Evolutionary conservation across 495 filamentous ascomycete species (phyloP), one percentile per base, ranked within the genome.

Genomic region (Pseudomonodictys pantanalensis): DNA sequence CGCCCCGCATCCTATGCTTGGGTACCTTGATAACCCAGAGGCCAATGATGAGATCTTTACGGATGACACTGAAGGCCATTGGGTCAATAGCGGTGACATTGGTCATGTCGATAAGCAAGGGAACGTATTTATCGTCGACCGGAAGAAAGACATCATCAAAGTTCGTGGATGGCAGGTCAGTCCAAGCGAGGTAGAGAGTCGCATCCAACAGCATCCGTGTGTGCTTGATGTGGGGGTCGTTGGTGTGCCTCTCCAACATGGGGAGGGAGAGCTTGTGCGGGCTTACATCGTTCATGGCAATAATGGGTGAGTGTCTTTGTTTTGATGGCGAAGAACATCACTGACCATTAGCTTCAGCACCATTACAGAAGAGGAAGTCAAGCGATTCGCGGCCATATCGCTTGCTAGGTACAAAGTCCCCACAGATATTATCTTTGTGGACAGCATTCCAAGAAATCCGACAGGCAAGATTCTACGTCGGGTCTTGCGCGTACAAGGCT

Each of bases 111-210:
- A 23, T 20, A 12, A 7, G 9, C 9, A 53, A 42, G 41, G 24
- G 6, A 11, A 26, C n/a, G 12, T 22, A 5, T 56, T 28, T 17
- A 48, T 56, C 41, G 52, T 56, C 18, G 52, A 56, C 29, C 38
- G 52, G 8, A 56, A 56, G 41, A 56, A 56, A 42, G 50, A 56
- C 18, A 42, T 56, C n/a, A 56, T 56, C 41, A 56, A 56, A 48
- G 52, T 56, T 23, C 52, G 52, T 30, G 52, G 41, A 18, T 56
- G 52, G 52, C 52, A 56, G 29, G 41, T 56, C 41, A 24, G 25
- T 10, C 52, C 52, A 5, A 25, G 6, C 6, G 52, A 56, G 41
- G 18, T 56, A 7, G 52, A 56, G 23, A 25, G 52, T n/a, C 10
- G n/a, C 15, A 20, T 56, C 17, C 52, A 48, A 20, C 35, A 24